phyloP scores from a whole-genome alignment of 495 filamentous ascomycete genomes.

The Achaetomiella virescens region DNA sequence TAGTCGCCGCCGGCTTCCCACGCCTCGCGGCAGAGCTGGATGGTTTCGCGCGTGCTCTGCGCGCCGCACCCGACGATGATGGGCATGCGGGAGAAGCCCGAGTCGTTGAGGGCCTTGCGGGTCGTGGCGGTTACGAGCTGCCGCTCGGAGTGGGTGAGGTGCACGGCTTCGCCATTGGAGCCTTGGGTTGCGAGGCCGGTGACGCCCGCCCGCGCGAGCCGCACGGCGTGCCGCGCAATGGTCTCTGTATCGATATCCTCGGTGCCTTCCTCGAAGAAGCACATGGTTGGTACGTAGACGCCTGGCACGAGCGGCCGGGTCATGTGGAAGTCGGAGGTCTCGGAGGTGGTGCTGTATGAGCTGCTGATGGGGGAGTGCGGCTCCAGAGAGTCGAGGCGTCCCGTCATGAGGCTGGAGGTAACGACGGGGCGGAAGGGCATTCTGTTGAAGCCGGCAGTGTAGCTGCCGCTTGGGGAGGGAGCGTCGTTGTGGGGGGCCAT shows the following conservation, averaged over 20 bases:
- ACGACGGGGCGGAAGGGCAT: slow-evolving; percentile 32
- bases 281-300: slow-evolving; percentile 81
- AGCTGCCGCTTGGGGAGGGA: slow-evolving; percentile 43
- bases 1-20: slow-evolving; percentile 77
- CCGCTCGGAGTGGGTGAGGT: slow-evolving; percentile 68
- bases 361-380: slow-evolving; percentile 36
- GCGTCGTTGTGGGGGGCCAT: slow-evolving; percentile 51
- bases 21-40: slow-evolving; percentile 72
- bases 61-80: slow-evolving; percentile 83
- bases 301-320: slow-evolving; percentile 64
- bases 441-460: slow-evolving; percentile 40
- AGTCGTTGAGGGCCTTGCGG: slow-evolving; percentile 64
- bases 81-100: slow-evolving; percentile 66
- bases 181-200: slow-evolving; percentile 79
- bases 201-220: slow-evolving; percentile 75
- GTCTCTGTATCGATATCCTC: slow-evolving; percentile 71
- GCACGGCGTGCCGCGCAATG: slow-evolving; percentile 68
- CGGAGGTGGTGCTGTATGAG: slow-evolving; percentile 39
- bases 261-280: slow-evolving; percentile 73
- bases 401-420: slow-evolving; percentile 32
- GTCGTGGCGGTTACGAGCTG: slow-evolving; percentile 70
- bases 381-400: slow-evolving; percentile 24
- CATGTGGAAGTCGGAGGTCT: slow-evolving; percentile 36
- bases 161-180: slow-evolving; percentile 86
- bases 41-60: slow-evolving; percentile 80